Evolutionary conservation across 768 basidiomycete species (phyloP), one percentile per base, ranked within the genome.

Genomic region (Auricularia sp.): DNA sequence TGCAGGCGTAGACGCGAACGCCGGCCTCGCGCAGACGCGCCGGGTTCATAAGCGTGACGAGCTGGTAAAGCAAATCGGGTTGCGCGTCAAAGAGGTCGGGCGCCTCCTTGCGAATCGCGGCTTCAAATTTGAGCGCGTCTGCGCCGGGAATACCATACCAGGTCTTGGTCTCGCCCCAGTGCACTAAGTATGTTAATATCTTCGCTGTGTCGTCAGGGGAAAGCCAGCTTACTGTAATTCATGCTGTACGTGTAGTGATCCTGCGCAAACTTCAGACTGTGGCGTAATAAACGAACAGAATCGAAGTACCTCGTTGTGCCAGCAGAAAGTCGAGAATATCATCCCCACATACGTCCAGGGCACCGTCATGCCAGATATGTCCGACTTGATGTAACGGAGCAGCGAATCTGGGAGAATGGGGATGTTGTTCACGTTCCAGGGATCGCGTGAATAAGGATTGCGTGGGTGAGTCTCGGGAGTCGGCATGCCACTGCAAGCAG

Each of bases 301-400:
- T 29, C 29, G 29, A 29, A 29, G 29, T 70, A 90, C 91, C 85
- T 94, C 95, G 72, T 99, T 99, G 77, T 99, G 97, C 97, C 97
- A 99, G 74, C 96, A 98, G 76, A 99, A 99, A 2, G 97, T 96
- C 14, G 95, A 96, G 74, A 99, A 99, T 18, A 94, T 82, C 96
- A 98, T 98, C 59, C 97, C 97, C 67, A 98, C 93, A 74, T 99
- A 99, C 44, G 92, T 97, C 95, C 94, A 98, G 11, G 95, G 95
- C 10, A 98, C 93, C 1, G 96, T 98, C 96, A 99, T 99, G 14
- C 97, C 97, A 63, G 95, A 98, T 64, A 99, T 97, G 74, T 98
- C 95, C 3, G 94, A 95, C 77, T 98, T 97, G 78, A 99, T 97
- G 75, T 88, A 99, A 13, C 97, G 90, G 39, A 99, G 82, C 11